Percentiles rank a stretch among this genome's conserved stretches.
Evolutionary conservation across 257 asterid species (phyloP).

Genomic region (Plantago ovata): DNA sequence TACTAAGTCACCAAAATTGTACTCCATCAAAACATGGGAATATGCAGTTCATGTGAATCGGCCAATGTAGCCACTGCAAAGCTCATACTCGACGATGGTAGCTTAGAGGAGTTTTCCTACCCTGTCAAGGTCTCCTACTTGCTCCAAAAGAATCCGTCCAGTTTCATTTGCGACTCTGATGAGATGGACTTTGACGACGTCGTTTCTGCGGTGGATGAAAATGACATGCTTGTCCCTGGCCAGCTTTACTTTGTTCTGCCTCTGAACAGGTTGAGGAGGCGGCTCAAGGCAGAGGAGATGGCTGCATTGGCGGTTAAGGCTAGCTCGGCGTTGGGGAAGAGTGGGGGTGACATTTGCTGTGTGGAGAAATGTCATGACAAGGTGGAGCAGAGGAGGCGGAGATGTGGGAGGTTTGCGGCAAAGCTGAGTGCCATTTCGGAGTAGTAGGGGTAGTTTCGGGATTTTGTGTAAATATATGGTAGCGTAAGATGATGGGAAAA

Average conservation of each 20-base stretch:
- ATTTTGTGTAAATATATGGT: conserved; percentile 30
- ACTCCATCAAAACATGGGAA: not conserved
- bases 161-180: conserved; percentile 5
- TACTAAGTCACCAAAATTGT: not conserved
- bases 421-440: conserved; percentile 69
- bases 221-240: conserved; percentile 6
- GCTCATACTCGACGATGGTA: conserved; percentile 6
- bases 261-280: not conserved
- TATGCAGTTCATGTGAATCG: conserved; percentile 9
- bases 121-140: not conserved
- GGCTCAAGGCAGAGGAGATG: conserved; percentile 9
- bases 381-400: conserved; percentile 13
- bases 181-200: conserved; percentile 10
- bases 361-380: not conserved
- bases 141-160: not conserved
- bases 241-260: conserved; percentile 3
- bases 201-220: not conserved
- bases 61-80: not conserved
- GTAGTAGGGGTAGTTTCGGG: conserved; percentile 40
- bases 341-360: conserved; percentile 9
- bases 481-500: not conserved
- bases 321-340: conserved; percentile 18
- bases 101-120: conserved; percentile 2
- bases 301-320: conserved; percentile 10
- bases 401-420: conserved; percentile 35